A percentile compares a stretch with the other conserved stretches of the same genome.
phyloP scores from a whole-genome alignment of 1,284 basidiomycete species.

The Exobasidium rhododendri region DNA sequence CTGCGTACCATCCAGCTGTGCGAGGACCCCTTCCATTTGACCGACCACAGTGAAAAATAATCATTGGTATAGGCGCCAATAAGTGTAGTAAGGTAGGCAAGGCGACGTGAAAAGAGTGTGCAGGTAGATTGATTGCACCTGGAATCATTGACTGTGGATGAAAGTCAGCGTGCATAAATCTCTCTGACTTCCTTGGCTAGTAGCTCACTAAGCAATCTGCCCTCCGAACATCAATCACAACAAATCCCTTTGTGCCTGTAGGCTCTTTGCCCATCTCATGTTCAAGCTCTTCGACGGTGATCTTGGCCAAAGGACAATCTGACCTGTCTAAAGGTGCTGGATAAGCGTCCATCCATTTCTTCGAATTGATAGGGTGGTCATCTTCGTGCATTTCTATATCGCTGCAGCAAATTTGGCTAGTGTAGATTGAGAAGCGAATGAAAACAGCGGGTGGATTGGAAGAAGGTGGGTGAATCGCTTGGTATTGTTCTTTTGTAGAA shows the following conservation, averaged over 20 bases:
- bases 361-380: constrained; percentile 12
- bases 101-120: constrained; percentile 53
- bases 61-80: constrained; percentile 40
- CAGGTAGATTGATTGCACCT: constrained; percentile 55
- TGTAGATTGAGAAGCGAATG: too few relatives aligned
- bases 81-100: constrained; percentile 42
- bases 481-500: too few relatives aligned
- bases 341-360: constrained; percentile 13
- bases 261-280: background rate
- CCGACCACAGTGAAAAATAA: constrained; percentile 54
- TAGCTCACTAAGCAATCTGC: constrained; percentile 35
- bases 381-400: constrained; percentile 11
- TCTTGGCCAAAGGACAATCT: constrained; percentile 1
- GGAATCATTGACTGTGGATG: constrained; percentile 41
- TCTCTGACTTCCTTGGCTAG: constrained; percentile 2
- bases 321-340: background rate
- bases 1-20: constrained; percentile 49
- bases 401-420: too few relatives aligned
- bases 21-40: constrained; percentile 43
- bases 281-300: constrained; percentile 14
- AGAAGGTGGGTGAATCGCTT: too few relatives aligned
- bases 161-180: background rate
- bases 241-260: constrained; percentile 27
- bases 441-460: too few relatives aligned
- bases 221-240: constrained; percentile 38